Evolutionary conservation across 306 rosid genomes (phyloP).

Genomic region (Quillaja saponaria): DNA sequence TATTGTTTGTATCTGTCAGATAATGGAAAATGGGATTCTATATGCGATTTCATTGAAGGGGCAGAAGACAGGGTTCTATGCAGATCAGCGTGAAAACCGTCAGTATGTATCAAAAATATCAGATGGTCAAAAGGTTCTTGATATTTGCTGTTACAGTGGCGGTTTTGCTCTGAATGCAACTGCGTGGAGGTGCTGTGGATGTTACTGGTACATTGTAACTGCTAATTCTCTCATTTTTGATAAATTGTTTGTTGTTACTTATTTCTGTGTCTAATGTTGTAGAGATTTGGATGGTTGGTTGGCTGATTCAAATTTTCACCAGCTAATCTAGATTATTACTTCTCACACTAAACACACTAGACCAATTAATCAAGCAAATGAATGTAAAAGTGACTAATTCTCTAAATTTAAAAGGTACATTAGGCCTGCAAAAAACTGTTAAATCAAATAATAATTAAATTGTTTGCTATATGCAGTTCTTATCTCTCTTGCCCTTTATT

Average conservation of each 20-base stretch:
- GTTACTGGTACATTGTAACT: slow-evolving; percentile 65
- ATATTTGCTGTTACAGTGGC: slow-evolving; percentile 93
- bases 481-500: too few species aligned
- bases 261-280: slow-evolving; percentile 8
- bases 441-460: too few species aligned
- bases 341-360: too few species aligned
- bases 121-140: slow-evolving; percentile 71
- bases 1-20: slow-evolving; percentile 44
- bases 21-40: slow-evolving; percentile 66
- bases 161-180: slow-evolving; percentile 89
- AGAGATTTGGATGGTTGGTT: slow-evolving; percentile 18
- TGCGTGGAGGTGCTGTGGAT: slow-evolving; percentile 69
- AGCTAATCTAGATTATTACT: too few species aligned
- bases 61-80: slow-evolving; percentile 95
- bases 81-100: slow-evolving; percentile 91
- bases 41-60: slow-evolving; percentile 84
- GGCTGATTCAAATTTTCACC: slow-evolving; percentile 15
- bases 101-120: slow-evolving; percentile 78
- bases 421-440: too few species aligned
- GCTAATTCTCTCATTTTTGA: background rate
- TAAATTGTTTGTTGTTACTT: too few species aligned
- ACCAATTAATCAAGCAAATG: too few species aligned
- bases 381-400: too few species aligned
- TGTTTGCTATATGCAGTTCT: too few species aligned
- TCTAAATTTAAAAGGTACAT: too few species aligned